These are phyloP conservation scores for Lipomyces mesembrius DNA, from an alignment of 805 yeast genomes.

Conservation along the genomic window DNA sequence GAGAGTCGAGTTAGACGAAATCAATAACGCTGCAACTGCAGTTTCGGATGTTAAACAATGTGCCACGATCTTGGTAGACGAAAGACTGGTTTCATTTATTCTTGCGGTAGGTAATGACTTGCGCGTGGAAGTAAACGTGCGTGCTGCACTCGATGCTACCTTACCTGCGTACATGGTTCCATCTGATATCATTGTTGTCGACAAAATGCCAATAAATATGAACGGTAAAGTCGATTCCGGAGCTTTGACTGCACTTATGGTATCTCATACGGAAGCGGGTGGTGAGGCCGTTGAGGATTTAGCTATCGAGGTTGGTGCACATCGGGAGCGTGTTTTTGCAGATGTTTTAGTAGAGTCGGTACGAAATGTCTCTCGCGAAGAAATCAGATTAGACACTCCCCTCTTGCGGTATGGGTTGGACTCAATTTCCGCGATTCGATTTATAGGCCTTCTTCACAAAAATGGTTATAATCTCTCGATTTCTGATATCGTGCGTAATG, in stretches of 20 bases:
- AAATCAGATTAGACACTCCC: conserved; percentile 13
- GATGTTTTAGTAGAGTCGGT: conserved; percentile 11
- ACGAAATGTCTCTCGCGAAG: neutral
- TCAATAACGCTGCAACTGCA: conserved; percentile 26
- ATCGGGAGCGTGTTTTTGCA: conserved; percentile 20
- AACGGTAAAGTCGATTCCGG: conserved; percentile 37
- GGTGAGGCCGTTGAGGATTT: neutral
- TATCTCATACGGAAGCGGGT: neutral
- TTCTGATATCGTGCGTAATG: conserved; percentile 15
- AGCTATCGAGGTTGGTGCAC: conserved; percentile 1
- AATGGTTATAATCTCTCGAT: conserved; percentile 14
- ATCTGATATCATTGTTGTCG: conserved; percentile 15
- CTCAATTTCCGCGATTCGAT: conserved; percentile 35
- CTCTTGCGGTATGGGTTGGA: conserved; percentile 39
- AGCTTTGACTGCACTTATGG: neutral
- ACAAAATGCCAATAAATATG: conserved; percentile 30
- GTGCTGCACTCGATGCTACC: neutral
- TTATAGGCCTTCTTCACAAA: conserved; percentile 16
- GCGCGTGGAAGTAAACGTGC: neutral
- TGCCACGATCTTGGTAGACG: conserved; percentile 19
- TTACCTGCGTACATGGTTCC: conserved; percentile 41
- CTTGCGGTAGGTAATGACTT: neutral
- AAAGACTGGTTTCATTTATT: conserved; percentile 12
- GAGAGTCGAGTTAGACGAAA: conserved; percentile 43
- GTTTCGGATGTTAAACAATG: conserved; percentile 24